Base-by-base conservation (phyloP, 108 stramenopile species). In the Craspedostauros australis region DNA sequence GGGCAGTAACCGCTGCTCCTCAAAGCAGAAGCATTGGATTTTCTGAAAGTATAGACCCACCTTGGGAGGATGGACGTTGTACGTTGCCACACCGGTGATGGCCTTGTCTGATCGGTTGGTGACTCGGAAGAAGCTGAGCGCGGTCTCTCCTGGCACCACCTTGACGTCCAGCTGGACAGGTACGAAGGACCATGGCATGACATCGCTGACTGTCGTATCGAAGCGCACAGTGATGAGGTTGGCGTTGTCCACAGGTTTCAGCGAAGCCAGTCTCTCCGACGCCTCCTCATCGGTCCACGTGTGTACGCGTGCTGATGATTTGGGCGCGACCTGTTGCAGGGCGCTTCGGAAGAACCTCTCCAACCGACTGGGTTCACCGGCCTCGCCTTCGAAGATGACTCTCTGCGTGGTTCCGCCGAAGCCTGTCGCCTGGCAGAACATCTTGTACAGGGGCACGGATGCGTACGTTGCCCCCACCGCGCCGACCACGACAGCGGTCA, bases 11-110 rank as follows among this genome's bases (percentile, higher is more conserved):
- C 99, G 75, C 60, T 99, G 99, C 76, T 99, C 97, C 66, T 99
- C 99, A 64, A 99, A 99, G 68, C 99, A 99, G 76, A 99, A 99
- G 53, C 99, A 99, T 68, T 99, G 97, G 62, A 99, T 98, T 64
- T 99, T 99, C 62, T 97, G 96, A 70, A 99, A 99, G 75, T 99
- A 96, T 39, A 97, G 63, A 5, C 99, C 99, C 21, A 93, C 84
- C 50, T 86, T 84, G 27, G 93, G 90, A 9, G 99, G 99, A 46
- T 94, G 89, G 12, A 99, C 97, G 73, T 99, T 99, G 84, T 99
- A 99, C 6, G 99, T 98, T 14, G 96, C 96, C 14, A 99, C 99
- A 32, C 99, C 98, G 11, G 97, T 98, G 23, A 99, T 96, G 39
- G 97, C 81, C 69, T 96, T 91, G 54, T 87, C 73, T 3, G 82